Base-by-base conservation (phyloP, 2,329 filamentous ascomycete species). In the Pseudogymnoascus sp. region DNA sequence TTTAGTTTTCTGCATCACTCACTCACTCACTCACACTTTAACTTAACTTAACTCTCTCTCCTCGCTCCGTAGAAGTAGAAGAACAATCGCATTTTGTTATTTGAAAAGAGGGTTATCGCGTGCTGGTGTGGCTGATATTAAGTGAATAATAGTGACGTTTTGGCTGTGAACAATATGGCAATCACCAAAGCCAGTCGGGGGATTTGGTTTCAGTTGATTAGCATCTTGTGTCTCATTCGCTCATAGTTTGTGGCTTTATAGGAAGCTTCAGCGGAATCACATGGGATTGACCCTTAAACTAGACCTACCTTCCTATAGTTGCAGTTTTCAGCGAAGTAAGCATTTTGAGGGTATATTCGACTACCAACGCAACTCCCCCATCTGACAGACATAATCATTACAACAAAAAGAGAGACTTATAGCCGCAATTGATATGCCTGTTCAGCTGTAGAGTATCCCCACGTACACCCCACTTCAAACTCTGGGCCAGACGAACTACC, bases 31-130 rank as follows among this genome's bases (percentile, higher is more conserved):
- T n/a, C n/a, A n/a, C n/a, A n/a, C 15, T 53, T 31, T 3, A 26
- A 26, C 19, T 26, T 23, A 21, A 26, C 13, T 19, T 57, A 33
- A 26, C 26, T 26, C 50, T 57, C 50, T 57, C 50, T 57, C 50
- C 50, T 57, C 50, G 50, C 28, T 35, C 50, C 28, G 50, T 57
- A 57, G 50, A 57, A 57, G 50, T 57, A 57, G 50, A 57, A 57
- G 28, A 33, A 33, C 26, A 57, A 57, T 57, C 28, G 4, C n/a
- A 21, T 33, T 57, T 17, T 33, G 28, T 13, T 33, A 57, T 21
- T 15, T 21, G 33, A 17, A 57, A 19, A 19, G 26, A 19, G 10
- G 13, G 26, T 6, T 21, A 6, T 57, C n/a, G 26, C 26, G 50
- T 57, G 50, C 28, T 35, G 50, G 10, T 57, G 50, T 21, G 50